Evolutionary conservation across 768 basidiomycete species (phyloP).

Genomic region (Suillus plorans): DNA sequence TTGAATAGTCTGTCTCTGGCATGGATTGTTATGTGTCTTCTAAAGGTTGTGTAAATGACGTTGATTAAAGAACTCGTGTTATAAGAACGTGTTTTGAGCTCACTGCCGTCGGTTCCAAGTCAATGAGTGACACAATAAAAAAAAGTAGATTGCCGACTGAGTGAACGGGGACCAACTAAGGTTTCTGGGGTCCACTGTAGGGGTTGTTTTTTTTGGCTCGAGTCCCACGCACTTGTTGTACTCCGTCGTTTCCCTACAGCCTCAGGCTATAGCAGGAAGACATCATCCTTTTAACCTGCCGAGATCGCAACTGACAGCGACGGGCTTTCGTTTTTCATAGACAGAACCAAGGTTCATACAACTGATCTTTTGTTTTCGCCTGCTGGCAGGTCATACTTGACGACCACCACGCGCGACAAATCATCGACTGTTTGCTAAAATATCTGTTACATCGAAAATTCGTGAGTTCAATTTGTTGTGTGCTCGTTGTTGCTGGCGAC

Average conservation of each 20-base stretch:
- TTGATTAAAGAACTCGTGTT: background rate
- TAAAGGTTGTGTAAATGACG: background rate
- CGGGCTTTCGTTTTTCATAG: conserved; percentile 38
- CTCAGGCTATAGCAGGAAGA: conserved; percentile 36
- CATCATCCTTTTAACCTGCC: conserved; percentile 14
- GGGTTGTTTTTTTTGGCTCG: conserved; percentile 29
- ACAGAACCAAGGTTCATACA: conserved; percentile 42
- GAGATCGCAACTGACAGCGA: conserved; percentile 38
- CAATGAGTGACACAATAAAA: background rate
- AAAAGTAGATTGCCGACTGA: conserved; percentile 13
- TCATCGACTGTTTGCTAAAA: conserved; percentile 49
- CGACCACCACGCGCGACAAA: conserved; percentile 74
- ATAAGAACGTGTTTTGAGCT: background rate
- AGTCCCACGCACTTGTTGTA: conserved; percentile 33
- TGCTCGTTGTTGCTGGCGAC: conserved; percentile 11
- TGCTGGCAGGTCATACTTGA: conserved; percentile 91
- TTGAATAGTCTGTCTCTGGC: background rate
- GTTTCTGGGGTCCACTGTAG: conserved; percentile 29
- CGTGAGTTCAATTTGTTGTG: conserved; percentile 35
- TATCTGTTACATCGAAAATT: conserved; percentile 41
- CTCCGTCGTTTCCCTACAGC: conserved; percentile 38
- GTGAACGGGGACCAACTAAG: conserved; percentile 8
- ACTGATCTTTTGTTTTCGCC: conserved; percentile 60
- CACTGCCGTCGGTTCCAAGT: background rate
- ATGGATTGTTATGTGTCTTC: background rate